Percentiles rank a stretch among this genome's conserved stretches.
Evolutionary conservation across 306 rosid genomes (phyloP).

Genomic region (Senna tora): DNA sequence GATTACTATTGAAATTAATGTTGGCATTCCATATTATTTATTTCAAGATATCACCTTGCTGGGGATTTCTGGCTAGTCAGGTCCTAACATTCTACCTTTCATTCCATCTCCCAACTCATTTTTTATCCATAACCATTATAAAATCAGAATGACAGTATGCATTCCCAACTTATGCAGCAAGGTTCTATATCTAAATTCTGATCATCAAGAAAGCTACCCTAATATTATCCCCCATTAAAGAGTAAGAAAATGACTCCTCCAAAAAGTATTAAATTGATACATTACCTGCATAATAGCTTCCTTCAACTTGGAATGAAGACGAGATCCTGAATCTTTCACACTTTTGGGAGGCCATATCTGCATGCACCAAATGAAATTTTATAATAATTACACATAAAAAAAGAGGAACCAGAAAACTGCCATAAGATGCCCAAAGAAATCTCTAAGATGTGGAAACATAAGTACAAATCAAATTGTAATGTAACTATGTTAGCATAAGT

Average conservation of each 20-base stretch:
- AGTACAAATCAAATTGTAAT: background rate
- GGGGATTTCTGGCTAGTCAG: background rate
- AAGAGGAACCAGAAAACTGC: background rate
- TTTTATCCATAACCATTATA: conserved; percentile 23
- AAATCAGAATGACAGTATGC: conserved; percentile 23
- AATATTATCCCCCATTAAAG: conserved; percentile 23
- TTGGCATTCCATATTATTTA: conserved; percentile 17
- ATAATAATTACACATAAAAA: conserved; percentile 19
- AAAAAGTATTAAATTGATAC: conserved; percentile 22
- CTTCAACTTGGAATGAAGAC: conserved; percentile 82
- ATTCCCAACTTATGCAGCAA: conserved; percentile 11
- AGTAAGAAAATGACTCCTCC: conserved; percentile 21
- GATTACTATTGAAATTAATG: conserved; percentile 21
- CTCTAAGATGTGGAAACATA: conserved; percentile 33
- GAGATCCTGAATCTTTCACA: conserved; percentile 93
- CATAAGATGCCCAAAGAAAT: conserved; percentile 20
- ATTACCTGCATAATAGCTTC: conserved; percentile 94
- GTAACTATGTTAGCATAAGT: background rate
- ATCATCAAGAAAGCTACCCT: conserved; percentile 32
- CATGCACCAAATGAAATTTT: conserved; percentile 35
- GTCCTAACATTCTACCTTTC: conserved; percentile 23
- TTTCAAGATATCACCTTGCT: background rate
- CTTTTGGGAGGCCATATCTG: conserved; percentile 99
- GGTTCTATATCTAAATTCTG: conserved; percentile 23
- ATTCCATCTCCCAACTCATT: conserved; percentile 10